Conservation (phyloP, 495 filamentous ascomycete species). For the Tuber indicum region DNA sequence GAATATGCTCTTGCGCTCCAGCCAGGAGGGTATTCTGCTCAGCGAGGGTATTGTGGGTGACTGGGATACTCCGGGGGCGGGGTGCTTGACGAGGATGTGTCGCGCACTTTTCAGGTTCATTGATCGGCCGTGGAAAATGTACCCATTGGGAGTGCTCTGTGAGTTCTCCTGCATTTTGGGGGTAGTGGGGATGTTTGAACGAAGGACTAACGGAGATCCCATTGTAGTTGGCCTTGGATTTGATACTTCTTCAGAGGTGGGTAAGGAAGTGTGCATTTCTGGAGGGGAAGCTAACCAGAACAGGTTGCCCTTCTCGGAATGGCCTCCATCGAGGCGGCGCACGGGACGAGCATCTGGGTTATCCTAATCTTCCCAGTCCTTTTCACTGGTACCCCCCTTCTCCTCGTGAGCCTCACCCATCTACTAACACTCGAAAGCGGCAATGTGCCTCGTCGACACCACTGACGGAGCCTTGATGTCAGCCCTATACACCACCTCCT, state of each 20-base stretch:
- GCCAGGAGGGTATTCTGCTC: constrained; percentile 18
- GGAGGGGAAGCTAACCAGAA: not conserved
- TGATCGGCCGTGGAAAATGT: constrained; percentile 96
- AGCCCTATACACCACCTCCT: constrained; percentile 75
- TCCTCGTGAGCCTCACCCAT: not conserved
- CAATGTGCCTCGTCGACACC: constrained; percentile 88
- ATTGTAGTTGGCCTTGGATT: constrained; percentile 72
- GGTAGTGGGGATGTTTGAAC: not conserved
- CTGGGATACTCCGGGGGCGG: constrained; percentile 56
- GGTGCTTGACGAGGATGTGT: constrained; percentile 65
- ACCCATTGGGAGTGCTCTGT: constrained; percentile 76
- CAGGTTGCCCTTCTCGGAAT: constrained; percentile 81
- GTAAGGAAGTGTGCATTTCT: not conserved
- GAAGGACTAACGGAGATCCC: not conserved
- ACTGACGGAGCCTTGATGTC: constrained; percentile 93
- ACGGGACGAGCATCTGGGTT: constrained; percentile 85
- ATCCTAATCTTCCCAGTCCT: constrained; percentile 87
- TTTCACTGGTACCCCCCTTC: constrained; percentile 62
- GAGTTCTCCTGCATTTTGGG: not conserved
- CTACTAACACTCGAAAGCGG: constrained; percentile 48
- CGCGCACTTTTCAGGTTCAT: constrained; percentile 73
- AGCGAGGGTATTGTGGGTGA: constrained; percentile 28
- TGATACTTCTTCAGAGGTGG: constrained; percentile 78
- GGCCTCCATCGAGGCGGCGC: constrained; percentile 71
- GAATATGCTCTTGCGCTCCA: constrained; percentile 50